These are phyloP conservation scores for Besnoitia besnoiti DNA, from an alignment of 169 alveolate species.

Conservation along the genomic window DNA sequence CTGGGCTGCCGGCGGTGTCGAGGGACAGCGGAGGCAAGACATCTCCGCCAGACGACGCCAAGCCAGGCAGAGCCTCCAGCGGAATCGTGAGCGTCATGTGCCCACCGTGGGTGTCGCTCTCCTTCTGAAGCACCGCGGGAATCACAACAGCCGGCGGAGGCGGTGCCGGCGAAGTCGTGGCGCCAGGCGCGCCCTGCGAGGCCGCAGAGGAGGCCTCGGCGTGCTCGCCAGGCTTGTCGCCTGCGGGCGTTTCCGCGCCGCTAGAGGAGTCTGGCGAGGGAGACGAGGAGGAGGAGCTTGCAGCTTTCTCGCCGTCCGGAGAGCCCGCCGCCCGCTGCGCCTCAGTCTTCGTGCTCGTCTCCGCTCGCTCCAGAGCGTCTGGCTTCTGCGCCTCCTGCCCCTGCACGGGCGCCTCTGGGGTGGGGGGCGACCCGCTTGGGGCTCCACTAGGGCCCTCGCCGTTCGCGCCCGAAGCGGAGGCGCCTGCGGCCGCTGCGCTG, in stretches of 20 bases:
- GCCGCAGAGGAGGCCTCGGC: too few relatives aligned
- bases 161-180: too few relatives aligned
- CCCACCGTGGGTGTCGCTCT: not conserved
- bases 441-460: not conserved
- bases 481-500: not conserved
- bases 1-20: too few relatives aligned
- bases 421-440: not conserved
- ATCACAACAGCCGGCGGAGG: not conserved
- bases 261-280: too few relatives aligned
- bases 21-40: too few relatives aligned
- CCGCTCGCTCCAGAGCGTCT: not conserved
- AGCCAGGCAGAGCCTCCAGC: not conserved
- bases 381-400: too few relatives aligned
- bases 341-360: not conserved
- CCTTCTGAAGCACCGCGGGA: conserved; percentile 20
- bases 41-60: too few relatives aligned
- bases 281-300: not conserved
- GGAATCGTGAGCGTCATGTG: not conserved
- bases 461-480: not conserved
- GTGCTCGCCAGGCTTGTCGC: too few relatives aligned
- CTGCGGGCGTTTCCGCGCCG: too few relatives aligned
- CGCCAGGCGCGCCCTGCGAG: too few relatives aligned
- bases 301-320: not conserved
- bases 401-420: too few relatives aligned
- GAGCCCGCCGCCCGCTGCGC: not conserved